Conservation (phyloP, 495 filamentous ascomycete species). For the Neurospora sublineolata region DNA sequence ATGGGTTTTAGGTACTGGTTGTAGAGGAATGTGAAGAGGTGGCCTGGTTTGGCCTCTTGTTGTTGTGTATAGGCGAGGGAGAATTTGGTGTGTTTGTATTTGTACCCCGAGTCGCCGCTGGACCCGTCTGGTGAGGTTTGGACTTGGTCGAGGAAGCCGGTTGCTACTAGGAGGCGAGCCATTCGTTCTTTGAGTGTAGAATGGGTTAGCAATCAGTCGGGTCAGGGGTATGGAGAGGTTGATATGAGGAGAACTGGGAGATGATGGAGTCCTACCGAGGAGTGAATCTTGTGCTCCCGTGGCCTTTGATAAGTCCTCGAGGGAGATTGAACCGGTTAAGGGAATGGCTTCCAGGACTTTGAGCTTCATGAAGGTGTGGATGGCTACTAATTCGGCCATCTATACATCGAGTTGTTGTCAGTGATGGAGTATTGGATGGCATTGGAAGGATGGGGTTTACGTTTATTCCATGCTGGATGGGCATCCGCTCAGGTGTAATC, state of each 20-base stretch:
- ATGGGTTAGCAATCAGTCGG: background rate
- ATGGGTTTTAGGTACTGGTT: conserved; percentile 13
- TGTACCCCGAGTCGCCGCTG: too few relatives aligned
- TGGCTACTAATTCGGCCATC: conserved; percentile 14
- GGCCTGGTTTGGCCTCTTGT: background rate
- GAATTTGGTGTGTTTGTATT: conserved; percentile 9
- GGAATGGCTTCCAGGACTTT: conserved; percentile 11
- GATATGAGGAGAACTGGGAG: background rate
- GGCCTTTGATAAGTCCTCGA: conserved; percentile 6
- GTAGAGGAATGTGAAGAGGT: conserved; percentile 14
- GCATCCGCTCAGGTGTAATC: conserved; percentile 6
- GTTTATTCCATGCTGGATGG: conserved; percentile 14
- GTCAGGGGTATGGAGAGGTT: background rate
- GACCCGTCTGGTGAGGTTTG: background rate
- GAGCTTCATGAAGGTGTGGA: conserved; percentile 15
- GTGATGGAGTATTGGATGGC: background rate
- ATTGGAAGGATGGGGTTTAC: background rate
- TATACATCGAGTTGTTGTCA: background rate
- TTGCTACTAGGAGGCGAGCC: conserved; percentile 10
- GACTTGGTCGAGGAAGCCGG: conserved; percentile 16
- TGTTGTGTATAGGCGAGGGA: conserved; percentile 7
- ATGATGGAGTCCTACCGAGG: conserved; percentile 1
- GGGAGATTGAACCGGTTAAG: conserved; percentile 8
- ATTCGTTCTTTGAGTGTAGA: conserved; percentile 6
- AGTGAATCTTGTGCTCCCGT: conserved; percentile 12